Evolutionary conservation across 2,329 filamentous ascomycete genomes (phyloP).

Genomic region (Balansia obtecta): DNA sequence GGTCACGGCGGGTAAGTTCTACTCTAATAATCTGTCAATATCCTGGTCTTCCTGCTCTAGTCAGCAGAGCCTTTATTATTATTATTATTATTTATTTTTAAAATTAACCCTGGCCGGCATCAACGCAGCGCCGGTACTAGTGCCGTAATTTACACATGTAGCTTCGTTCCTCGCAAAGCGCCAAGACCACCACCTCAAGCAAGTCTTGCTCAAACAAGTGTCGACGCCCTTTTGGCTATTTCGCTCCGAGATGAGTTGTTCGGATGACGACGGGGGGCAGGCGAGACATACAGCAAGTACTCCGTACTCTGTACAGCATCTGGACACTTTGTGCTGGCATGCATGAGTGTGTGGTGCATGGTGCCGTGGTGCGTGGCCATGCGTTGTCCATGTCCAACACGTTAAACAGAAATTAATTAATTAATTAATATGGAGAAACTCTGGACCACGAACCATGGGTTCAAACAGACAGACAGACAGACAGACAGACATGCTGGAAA

Average conservation of each 20-base stretch:
- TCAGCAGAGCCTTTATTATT: background rate
- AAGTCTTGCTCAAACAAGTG: background rate
- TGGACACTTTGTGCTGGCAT: conserved; percentile 12
- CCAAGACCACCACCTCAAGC: background rate
- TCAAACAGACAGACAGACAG: no score
- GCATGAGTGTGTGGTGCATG: conserved; percentile 19
- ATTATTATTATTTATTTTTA: no score
- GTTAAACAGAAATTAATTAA: background rate
- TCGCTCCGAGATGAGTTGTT: background rate
- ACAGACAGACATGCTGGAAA: no score
- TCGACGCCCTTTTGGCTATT: background rate
- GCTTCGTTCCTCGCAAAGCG: background rate
- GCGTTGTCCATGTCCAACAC: conserved; percentile 13
- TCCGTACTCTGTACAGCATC: conserved; percentile 3
- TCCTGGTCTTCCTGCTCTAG: background rate
- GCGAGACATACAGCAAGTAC: conserved; percentile 1
- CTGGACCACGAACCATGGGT: background rate
- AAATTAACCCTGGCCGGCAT: background rate
- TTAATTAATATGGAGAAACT: background rate
- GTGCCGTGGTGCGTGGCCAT: conserved; percentile 19
- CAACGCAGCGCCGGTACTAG: background rate
- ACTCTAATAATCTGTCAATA: no score
- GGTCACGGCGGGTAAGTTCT: no score
- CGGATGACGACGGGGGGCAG: conserved; percentile 1
- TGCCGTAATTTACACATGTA: conserved; percentile 2